Evolutionary conservation across 1,284 basidiomycete species (phyloP), one percentile per base, ranked within the genome.

Genomic region (Malassezia brasiliensis): DNA sequence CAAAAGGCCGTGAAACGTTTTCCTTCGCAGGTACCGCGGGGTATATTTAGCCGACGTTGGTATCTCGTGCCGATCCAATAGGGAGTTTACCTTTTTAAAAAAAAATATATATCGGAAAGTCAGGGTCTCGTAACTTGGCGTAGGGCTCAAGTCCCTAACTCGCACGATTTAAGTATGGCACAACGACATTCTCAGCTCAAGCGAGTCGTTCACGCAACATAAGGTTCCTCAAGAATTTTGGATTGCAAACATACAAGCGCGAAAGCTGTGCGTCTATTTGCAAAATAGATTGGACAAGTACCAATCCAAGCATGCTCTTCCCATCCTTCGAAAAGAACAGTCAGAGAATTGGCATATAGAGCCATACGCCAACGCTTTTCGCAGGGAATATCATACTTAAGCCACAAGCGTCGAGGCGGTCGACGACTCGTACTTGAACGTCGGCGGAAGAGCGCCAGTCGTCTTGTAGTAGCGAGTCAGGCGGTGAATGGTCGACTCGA

Each of bases 401-500:
- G 74, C 73, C 56, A 75, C 74, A 42, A 75, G 65, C 47, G 74
- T 75, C 56, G 71, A 74, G 56, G 74, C 74, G 40, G 74, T 75
- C 41, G 74, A 67, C 48, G 69, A 67, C 67, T 75, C 74, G 67
- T 75, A 75, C 66, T 75, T 96, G 88, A 96, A 96, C 62, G 89
- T 90, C 71, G 91, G 90, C 60, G 90, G 83, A 68, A 98, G 85
- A 82, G 93, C 88, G 80, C 93, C 89, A 83, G 87, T 91, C 75
- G 88, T 87, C 84, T 90, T 93, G 85, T 96, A 96, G 84, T 96
- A 96, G 69, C 87, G 83, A 49, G 85, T 85, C 64, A 90, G 82
- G 55, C 93, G 85, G 83, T 98, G 93, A 79, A 98, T 96, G 76
- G 93, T 84, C 72, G 90, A 94, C 83, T 98, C 93, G 81, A 96